Evolutionary conservation across 805 yeast species (phyloP).

Genomic region (Maudiozyma saulgeensis): DNA sequence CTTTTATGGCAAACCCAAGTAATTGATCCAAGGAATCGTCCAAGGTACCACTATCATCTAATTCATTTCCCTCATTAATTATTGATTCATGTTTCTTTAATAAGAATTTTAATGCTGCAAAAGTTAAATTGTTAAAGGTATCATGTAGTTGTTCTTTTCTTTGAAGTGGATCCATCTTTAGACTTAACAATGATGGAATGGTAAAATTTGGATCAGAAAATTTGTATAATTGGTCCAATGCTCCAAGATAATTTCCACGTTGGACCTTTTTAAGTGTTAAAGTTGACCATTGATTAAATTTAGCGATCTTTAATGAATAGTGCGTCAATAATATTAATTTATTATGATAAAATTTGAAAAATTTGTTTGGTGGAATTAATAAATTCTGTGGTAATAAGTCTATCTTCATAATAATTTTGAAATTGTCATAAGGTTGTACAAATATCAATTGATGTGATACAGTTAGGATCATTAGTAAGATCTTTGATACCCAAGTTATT

Average conservation of each 20-base stretch:
- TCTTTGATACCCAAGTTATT: slow-evolving; percentile 18
- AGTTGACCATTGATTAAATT: slow-evolving; percentile 26
- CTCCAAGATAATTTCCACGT: slow-evolving; percentile 20
- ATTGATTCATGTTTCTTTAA: slow-evolving; percentile 8
- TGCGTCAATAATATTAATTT: slow-evolving; percentile 18
- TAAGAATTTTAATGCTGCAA: slow-evolving; percentile 23
- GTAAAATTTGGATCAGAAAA: slow-evolving; percentile 13
- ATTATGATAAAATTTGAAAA: slow-evolving; percentile 13
- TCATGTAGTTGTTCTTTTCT: slow-evolving; percentile 20
- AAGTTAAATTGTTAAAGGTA: slow-evolving; percentile 24
- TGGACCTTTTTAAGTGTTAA: slow-evolving; percentile 23
- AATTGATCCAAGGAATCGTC: neutral
- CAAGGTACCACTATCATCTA: neutral
- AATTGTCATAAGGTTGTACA: slow-evolving; percentile 7
- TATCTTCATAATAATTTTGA: slow-evolving; percentile 9
- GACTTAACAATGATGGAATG: slow-evolving; percentile 12
- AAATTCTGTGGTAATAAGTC: slow-evolving; percentile 21
- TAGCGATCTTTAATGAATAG: slow-evolving; percentile 21
- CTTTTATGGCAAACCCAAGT: slow-evolving; percentile 1
- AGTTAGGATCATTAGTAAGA: slow-evolving; percentile 17
- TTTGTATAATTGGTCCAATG: slow-evolving; percentile 17
- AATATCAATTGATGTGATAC: slow-evolving; percentile 22
- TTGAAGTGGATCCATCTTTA: slow-evolving; percentile 6
- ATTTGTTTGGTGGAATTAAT: slow-evolving; percentile 20
- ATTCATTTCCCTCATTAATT: slow-evolving; percentile 9